Evolutionary conservation across 2,329 filamentous ascomycete genomes (phyloP).

Genomic region (Xylaria sp.): DNA sequence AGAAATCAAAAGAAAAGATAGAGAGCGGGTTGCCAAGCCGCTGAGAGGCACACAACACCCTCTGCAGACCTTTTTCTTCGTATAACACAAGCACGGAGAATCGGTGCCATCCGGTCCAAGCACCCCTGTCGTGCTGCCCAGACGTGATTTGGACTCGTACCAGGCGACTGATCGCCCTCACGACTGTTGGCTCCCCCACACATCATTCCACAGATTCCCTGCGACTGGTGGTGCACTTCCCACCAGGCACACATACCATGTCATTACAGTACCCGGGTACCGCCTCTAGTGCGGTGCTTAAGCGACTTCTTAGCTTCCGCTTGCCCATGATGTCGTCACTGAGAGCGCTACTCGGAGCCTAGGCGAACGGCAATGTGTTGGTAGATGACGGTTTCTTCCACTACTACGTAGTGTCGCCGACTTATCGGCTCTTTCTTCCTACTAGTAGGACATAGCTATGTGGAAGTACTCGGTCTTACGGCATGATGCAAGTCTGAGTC

Average conservation of each 20-base stretch:
- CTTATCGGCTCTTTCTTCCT: constrained; percentile 17
- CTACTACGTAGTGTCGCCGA: constrained; percentile 1
- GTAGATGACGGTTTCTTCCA: not conserved
- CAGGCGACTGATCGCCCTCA: constrained; percentile 12
- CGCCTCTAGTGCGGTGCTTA: not conserved
- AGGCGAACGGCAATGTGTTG: not conserved
- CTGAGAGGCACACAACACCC: constrained; percentile 19
- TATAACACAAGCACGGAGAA: constrained; percentile 19
- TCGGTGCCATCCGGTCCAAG: constrained; percentile 19
- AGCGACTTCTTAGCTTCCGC: not conserved
- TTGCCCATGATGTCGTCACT: constrained; percentile 16
- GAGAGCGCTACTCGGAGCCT: not conserved
- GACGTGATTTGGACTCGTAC: constrained; percentile 5
- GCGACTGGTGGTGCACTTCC: not conserved
- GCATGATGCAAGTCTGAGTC: constrained; percentile 23
- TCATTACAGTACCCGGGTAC: not conserved
- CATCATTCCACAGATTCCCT: constrained; percentile 4
- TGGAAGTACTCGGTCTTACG: constrained; percentile 15
- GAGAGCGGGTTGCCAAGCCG: constrained; percentile 10
- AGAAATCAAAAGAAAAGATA: constrained; percentile 15
- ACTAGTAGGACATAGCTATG: not conserved
- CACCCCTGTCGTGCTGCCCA: constrained; percentile 4
- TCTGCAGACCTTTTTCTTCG: constrained; percentile 4
- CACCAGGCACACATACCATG: not conserved
- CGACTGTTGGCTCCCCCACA: not conserved